Conservation (phyloP, 306 rosid species). For the Parietaria judaica region DNA sequence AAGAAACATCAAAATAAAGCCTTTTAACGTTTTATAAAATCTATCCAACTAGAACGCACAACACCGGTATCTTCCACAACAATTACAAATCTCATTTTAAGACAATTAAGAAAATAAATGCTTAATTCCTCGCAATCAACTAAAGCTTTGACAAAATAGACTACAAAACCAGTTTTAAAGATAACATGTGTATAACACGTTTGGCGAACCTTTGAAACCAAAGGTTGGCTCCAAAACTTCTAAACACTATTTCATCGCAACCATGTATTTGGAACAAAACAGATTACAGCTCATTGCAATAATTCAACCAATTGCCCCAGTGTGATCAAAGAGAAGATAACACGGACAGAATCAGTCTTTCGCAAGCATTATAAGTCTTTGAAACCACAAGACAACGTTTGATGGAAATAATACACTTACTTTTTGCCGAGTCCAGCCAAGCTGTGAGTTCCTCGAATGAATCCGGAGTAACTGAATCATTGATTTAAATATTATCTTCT, state of each 20-base stretch:
- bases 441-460: constrained; percentile 50
- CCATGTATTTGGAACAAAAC: not conserved
- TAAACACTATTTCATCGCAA: not conserved
- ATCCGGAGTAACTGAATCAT: constrained; percentile 52
- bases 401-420: constrained; percentile 37
- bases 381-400: not conserved
- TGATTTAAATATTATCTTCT: too few relatives aligned
- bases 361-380: not conserved
- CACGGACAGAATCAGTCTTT: constrained; percentile 1
- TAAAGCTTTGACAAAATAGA: not conserved
- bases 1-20: not conserved
- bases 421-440: constrained; percentile 91
- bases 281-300: not conserved
- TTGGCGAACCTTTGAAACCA: too few relatives aligned
- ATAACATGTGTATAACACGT: too few relatives aligned
- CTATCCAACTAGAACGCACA: too few relatives aligned
- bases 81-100: constrained; percentile 17
- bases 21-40: too few relatives aligned
- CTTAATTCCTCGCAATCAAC: not conserved
- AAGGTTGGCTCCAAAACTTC: not conserved
- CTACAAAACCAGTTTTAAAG: not conserved
- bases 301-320: constrained; percentile 15
- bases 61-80: not conserved
- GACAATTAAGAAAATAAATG: not conserved
- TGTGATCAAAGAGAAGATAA: too few relatives aligned